Base-by-base conservation (phyloP, 352 stramenopile genomes). In the Globisporangium takayamanum region DNA sequence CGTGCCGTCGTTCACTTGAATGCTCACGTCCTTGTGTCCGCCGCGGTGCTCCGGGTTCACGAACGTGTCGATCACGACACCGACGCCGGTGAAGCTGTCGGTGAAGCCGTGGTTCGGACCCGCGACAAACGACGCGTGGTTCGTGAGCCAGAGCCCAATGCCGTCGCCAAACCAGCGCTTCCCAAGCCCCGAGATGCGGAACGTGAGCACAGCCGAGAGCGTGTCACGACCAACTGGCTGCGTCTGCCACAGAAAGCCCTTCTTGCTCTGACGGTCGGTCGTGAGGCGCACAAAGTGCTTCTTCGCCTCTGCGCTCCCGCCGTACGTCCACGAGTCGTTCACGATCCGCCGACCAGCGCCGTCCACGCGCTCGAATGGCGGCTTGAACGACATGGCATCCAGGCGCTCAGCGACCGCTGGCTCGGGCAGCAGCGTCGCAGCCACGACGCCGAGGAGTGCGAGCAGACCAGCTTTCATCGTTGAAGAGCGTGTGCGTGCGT, bases 201-300 rank as follows among this genome's bases (percentile, higher is more conserved):
- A 95, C 55, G 80, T 87, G 39, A 95, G 60, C 39, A 93, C 71
- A 10, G 68, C 70, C 47, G 80, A 85, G 51, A 93, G 65, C 28
- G 69, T 72, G 46, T 92, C 74, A 45, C 71, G 74, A 0, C 59
- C 64, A 52, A 95, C 60, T 11, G 60, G 62, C 22, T 83, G 65
- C 26, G 76, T 81, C 62, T 87, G 71, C 85, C 85, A 95, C 39
- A 95, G n/a, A 58, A 83, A 86, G 0, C 85, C 85, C 44, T 78
- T 74, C 67, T 94, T 92, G 71, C 82, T 93, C 69, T 95, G 85
- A 0, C 85, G 82, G 59, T 95, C 84, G 10, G 85, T 85, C n/a
- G 85, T 95, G n/a, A 95, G 67, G 28, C 86, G 86, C 44, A 94
- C 70, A 63, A 95, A 95, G 71, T 89, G 72, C 69, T 92, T 91